Evolutionary conservation across 2,329 filamentous ascomycete genomes (phyloP).

Genomic region (Fusarium sp.): DNA sequence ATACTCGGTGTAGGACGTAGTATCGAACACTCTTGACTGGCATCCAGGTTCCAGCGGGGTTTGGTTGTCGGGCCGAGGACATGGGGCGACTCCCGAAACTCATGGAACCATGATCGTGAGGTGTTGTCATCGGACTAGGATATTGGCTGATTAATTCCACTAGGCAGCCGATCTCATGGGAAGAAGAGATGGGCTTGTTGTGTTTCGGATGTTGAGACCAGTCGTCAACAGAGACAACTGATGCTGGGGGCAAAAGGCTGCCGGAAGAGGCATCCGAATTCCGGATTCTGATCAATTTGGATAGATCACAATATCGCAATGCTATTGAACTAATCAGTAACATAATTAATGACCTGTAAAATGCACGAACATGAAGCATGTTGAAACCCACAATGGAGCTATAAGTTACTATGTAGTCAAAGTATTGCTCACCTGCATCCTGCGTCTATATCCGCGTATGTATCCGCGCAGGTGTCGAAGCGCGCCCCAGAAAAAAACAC

Average conservation of each 20-base stretch:
- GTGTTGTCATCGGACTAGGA: background rate
- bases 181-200: background rate
- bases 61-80: constrained; percentile 7
- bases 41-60: background rate
- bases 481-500: background rate
- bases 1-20: background rate
- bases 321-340: background rate
- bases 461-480: background rate
- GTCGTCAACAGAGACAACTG: background rate
- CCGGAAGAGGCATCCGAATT: background rate
- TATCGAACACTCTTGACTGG: background rate
- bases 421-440: background rate
- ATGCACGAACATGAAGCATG: background rate
- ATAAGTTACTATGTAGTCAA: background rate
- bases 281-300: background rate
- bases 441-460: background rate
- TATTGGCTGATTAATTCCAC: background rate
- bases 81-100: background rate
- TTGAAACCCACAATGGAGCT: background rate
- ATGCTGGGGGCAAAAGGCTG: background rate
- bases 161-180: background rate
- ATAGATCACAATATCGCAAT: background rate
- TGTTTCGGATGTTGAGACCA: background rate
- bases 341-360: background rate
- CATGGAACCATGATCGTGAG: background rate